Base-by-base conservation (phyloP, 257 asterid species). In the Capsicum baccatum region DNA sequence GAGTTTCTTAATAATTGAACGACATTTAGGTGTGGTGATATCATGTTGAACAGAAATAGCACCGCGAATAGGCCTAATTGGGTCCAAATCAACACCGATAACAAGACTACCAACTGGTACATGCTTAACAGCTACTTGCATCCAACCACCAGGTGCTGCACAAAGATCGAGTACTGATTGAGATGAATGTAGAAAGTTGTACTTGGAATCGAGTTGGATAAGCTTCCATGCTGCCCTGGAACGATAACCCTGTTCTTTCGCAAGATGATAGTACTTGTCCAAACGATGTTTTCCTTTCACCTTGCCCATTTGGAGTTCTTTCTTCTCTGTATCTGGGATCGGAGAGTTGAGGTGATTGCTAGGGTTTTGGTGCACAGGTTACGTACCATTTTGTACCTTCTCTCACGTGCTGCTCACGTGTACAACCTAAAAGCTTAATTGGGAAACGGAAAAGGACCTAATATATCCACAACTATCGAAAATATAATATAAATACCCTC, bases 61-160 rank as follows among this genome's bases (percentile, higher is more conserved):
- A 85, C 99, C 98, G 1, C 96, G 92, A 14, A 97, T 86, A 1
- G 98, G 98, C 1, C 97, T 91, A 66, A 95, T 95, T 0, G 96
- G 97, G 15, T 91, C 97, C 67, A 92, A 92, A 80, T 97, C 99
- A 81, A 94, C 96, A 21, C 99, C 98, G 82, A 97, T 84, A 9
- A 97, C 97, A 35, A 97, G 90, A 79, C 95, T 92, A 14, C 98
- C 98, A 37, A 94, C 97, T 7, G 98, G 98, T 1, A 89, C 97
- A 5, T 92, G 90, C 80, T 93, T 93, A 13, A 93, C 96, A 37
- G 92, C 87, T 2, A 95, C 99, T 82, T 97, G 98, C 97, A 95
- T 93, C 98, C 99, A 97, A 58, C 99, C 98, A 12, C 98, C 98
- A 0, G 99, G 98, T 2, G 98, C 98, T 81, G 98, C 99, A 87